A percentile compares a stretch with the other conserved stretches of the same genome.
Conservation (phyloP, 169 alveolate genomes). For the Eimeria acervulina region DNA sequence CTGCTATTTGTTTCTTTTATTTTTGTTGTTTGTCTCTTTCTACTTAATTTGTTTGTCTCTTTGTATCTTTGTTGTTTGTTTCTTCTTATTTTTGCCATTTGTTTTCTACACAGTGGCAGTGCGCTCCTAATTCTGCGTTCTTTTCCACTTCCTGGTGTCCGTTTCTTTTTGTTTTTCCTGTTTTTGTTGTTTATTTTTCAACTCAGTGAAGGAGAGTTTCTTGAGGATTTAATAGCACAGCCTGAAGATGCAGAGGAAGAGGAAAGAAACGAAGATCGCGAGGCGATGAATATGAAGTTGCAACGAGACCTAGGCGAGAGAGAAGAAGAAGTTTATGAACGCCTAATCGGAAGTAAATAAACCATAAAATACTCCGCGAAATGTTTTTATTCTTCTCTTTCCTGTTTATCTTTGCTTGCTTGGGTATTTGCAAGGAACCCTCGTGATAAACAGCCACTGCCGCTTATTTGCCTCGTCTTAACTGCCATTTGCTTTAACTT, state of each 20-base stretch:
- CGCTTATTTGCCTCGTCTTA: no score
- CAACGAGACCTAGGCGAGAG: slow-evolving; percentile 52
- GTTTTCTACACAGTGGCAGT: no score
- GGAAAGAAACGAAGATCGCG: slow-evolving; percentile 61
- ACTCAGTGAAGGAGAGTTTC: slow-evolving; percentile 48
- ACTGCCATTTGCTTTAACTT: background rate
- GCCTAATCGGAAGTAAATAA: slow-evolving; percentile 69
- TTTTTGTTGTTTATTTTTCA: background rate
- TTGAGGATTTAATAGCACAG: slow-evolving; percentile 49
- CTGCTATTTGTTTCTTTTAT: no score
- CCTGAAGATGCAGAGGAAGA: slow-evolving; percentile 46
- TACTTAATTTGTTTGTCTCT: no score
- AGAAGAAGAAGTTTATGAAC: slow-evolving; percentile 69
- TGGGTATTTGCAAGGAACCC: background rate
- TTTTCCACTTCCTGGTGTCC: no score
- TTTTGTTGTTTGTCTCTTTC: no score
- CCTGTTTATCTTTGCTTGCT: background rate
- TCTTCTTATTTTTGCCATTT: no score
- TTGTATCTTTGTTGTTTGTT: no score
- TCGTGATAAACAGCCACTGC: no score
- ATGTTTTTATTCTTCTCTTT: background rate
- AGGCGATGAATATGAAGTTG: slow-evolving; percentile 65
- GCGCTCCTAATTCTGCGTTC: no score
- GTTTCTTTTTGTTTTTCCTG: no score
- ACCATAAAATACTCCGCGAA: background rate